Evolutionary conservation across 257 asterid genomes (phyloP).

Genomic region (Salvia hispanica): DNA sequence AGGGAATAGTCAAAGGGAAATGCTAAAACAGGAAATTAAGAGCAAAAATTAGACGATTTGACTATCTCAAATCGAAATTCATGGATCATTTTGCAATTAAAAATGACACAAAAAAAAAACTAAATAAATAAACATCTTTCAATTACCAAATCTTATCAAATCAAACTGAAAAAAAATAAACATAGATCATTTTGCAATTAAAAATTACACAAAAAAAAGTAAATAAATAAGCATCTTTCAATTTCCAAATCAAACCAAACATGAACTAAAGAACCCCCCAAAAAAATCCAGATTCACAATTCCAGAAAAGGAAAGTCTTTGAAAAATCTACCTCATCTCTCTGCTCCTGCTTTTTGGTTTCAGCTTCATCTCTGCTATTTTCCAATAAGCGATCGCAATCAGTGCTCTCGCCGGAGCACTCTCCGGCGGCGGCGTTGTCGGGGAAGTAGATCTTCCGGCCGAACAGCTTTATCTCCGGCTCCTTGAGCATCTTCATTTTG

Average conservation of each 20-base stretch:
- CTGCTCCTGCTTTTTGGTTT: conserved; percentile 20
- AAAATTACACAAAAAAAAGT: not conserved
- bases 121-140: conserved; percentile 6
- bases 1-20: conserved; percentile 13
- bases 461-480: conserved; percentile 63
- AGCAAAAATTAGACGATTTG: not conserved
- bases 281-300: not conserved
- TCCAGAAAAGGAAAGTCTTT: conserved; percentile 8
- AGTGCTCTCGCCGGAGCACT: conserved; percentile 28
- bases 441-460: conserved; percentile 68
- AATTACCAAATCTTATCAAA: conserved; percentile 21
- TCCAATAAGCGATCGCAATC: conserved; percentile 41
- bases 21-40: not conserved
- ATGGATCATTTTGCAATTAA: not conserved
- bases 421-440: conserved; percentile 48
- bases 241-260: conserved; percentile 23
- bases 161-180: too few relatives aligned
- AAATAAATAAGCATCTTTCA: conserved; percentile 4
- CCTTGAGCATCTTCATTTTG: conserved; percentile 41
- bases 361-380: conserved; percentile 25
- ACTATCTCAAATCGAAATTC: not conserved
- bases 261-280: not conserved
- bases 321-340: conserved; percentile 25
- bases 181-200: not conserved
- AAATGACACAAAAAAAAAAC: not conserved